Evolutionary conservation across 805 yeast genomes (phyloP).

Genomic region (Wilhelminamyces savonicus): DNA sequence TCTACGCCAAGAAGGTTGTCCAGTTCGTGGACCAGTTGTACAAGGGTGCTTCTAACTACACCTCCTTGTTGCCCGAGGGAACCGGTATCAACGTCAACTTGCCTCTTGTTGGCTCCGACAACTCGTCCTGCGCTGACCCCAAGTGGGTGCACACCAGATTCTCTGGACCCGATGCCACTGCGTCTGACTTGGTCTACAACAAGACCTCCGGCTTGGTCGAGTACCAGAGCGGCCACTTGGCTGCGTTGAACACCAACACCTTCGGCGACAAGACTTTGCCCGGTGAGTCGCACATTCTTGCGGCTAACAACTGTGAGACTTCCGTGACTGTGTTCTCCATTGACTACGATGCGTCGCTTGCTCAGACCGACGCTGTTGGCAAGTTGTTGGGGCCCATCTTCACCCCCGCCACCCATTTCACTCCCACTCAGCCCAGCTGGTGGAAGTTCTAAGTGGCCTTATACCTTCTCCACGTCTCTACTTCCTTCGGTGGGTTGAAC

Average conservation of each 20-base stretch:
- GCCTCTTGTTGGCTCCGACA: conserved; percentile 32
- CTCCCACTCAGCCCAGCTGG: no score
- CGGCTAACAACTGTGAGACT: conserved; percentile 28
- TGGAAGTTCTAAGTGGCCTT: no score
- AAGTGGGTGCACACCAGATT: conserved; percentile 39
- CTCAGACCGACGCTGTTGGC: conserved; percentile 7
- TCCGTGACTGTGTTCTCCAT: conserved; percentile 43
- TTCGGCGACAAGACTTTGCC: conserved; percentile 18
- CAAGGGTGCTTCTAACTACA: conserved; percentile 28
- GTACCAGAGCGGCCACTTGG: conserved; percentile 6
- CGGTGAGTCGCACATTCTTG: conserved; percentile 14
- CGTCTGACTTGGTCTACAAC: conserved; percentile 31
- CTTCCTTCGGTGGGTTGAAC: no score
- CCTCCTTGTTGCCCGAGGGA: conserved; percentile 34
- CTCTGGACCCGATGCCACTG: conserved; percentile 32
- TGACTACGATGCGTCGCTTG: conserved; percentile 36
- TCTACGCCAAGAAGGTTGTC: conserved; percentile 36
- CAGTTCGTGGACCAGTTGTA: conserved; percentile 35
- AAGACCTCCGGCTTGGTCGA: conserved; percentile 25
- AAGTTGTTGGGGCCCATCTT: no score
- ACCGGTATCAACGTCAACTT: conserved; percentile 45
- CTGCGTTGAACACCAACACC: conserved; percentile 15
- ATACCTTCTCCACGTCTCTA: no score
- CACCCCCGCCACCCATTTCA: no score
- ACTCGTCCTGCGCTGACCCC: conserved; percentile 40